A percentile compares a stretch with the other conserved stretches of the same genome.
Conservation (phyloP, 306 rosid genomes). For the Betula pendula region DNA sequence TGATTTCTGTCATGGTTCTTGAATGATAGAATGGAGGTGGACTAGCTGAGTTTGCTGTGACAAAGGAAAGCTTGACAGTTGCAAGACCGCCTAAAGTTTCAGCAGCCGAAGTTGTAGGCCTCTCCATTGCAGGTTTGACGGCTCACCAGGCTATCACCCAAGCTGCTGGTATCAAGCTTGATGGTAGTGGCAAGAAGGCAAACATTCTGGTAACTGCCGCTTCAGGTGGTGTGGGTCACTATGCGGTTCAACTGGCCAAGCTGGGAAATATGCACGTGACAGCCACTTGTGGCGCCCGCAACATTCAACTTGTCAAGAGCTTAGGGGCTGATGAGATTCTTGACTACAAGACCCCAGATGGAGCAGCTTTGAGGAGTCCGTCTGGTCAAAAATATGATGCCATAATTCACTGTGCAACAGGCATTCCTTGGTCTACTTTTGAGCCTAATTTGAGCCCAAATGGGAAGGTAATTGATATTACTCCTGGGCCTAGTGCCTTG, state of each 20-base stretch:
- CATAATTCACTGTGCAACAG: slow-evolving; percentile 58
- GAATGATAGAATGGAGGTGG: slow-evolving; percentile 49
- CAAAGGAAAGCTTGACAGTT: slow-evolving; percentile 48
- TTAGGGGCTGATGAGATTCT: slow-evolving; percentile 83
- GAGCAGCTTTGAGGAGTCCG: slow-evolving; percentile 67
- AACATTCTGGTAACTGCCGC: slow-evolving; percentile 81
- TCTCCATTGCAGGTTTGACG: slow-evolving; percentile 65
- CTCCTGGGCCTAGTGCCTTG: slow-evolving; percentile 40
- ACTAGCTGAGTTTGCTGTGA: slow-evolving; percentile 62
- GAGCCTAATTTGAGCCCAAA: slow-evolving; percentile 57
- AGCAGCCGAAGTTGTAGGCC: slow-evolving; percentile 56
- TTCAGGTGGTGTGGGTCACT: slow-evolving; percentile 87
- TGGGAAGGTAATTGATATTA: slow-evolving; percentile 69
- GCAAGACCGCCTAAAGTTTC: slow-evolving; percentile 51
- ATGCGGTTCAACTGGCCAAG: slow-evolving; percentile 82
- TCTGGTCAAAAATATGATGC: slow-evolving; percentile 67
- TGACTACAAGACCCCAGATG: slow-evolving; percentile 75
- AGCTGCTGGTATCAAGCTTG: slow-evolving; percentile 51
- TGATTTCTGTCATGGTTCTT: too few relatives aligned
- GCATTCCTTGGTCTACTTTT: slow-evolving; percentile 68
- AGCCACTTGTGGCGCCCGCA: slow-evolving; percentile 84
- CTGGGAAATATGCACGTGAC: slow-evolving; percentile 79
- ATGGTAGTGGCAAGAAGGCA: slow-evolving; percentile 41
- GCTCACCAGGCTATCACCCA: slow-evolving; percentile 65
- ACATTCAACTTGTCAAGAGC: slow-evolving; percentile 57